A percentile compares a stretch with the other conserved stretches of the same genome.
These are phyloP conservation scores for Taiozyma sp. DNA, from an alignment of 1,139 yeast species.

Conservation along the genomic window DNA sequence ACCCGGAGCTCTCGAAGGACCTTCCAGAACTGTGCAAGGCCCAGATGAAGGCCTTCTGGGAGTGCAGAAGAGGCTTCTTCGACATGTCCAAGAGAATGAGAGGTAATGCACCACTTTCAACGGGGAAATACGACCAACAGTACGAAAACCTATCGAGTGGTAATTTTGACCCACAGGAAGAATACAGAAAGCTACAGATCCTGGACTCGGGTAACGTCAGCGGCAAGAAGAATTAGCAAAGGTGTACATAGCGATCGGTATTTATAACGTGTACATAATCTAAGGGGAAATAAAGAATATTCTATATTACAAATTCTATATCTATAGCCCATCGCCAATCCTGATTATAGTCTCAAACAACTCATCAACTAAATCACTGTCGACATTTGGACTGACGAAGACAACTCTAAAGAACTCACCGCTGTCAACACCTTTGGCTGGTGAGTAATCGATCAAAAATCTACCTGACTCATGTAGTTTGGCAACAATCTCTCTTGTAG, in stretches of 20 bases:
- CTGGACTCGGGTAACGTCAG: constrained; percentile 31
- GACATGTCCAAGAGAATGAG: constrained; percentile 90
- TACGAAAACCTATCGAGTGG: constrained; percentile 77
- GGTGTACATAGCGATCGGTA: not conserved
- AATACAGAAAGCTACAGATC: constrained; percentile 61
- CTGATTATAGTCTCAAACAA: constrained; percentile 17
- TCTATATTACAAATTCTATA: not conserved
- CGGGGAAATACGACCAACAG: constrained; percentile 88
- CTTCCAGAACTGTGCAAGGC: constrained; percentile 88
- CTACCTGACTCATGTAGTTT: constrained; percentile 57
- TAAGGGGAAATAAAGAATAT: not conserved
- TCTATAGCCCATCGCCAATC: constrained; percentile 11
- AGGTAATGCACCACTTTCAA: constrained; percentile 91
- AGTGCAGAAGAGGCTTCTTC: constrained; percentile 79
- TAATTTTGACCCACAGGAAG: constrained; percentile 75
- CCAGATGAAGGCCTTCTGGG: constrained; percentile 79
- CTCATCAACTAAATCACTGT: constrained; percentile 36
- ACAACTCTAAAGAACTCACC: constrained; percentile 89
- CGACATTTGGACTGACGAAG: constrained; percentile 65
- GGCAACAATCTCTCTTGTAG: constrained; percentile 64
- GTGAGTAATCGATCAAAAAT: constrained; percentile 80
- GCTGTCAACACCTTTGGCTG: constrained; percentile 48
- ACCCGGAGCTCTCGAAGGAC: constrained; percentile 70
- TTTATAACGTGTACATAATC: not conserved
- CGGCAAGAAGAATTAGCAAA: constrained; percentile 16